These are phyloP conservation scores for Candida bentonensis DNA, from an alignment of 805 yeast species.

Conservation along the genomic window DNA sequence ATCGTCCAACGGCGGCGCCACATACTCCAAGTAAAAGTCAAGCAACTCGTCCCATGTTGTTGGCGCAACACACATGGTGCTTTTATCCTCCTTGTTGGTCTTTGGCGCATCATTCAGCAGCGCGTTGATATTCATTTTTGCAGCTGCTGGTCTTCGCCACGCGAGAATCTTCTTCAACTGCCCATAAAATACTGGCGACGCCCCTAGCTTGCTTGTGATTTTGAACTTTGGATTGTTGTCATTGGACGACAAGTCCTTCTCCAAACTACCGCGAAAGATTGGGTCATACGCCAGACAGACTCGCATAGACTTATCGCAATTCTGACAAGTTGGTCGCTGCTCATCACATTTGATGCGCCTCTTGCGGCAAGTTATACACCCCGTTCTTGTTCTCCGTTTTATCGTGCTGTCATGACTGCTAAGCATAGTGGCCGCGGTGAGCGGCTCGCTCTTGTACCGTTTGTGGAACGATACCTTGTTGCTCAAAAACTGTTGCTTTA, in stretches of 20 bases:
- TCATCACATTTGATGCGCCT: conserved; percentile 68
- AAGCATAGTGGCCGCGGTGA: neutral
- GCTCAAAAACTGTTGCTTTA: no score
- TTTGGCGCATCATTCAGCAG: conserved; percentile 14
- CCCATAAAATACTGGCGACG: neutral
- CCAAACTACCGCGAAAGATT: conserved; percentile 10
- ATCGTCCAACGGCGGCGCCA: conserved; percentile 16
- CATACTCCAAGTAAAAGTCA: conserved; percentile 8
- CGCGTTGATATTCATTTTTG: conserved; percentile 12
- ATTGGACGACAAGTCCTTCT: neutral
- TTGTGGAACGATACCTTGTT: neutral
- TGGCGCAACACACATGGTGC: neutral
- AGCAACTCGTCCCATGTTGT: conserved; percentile 15
- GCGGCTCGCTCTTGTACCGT: neutral
- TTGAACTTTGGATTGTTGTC: neutral
- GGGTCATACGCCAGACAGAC: conserved; percentile 56
- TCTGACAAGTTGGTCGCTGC: conserved; percentile 51
- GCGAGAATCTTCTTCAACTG: neutral
- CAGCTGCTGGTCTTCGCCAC: neutral
- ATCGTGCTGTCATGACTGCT: conserved; percentile 10
- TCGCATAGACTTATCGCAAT: conserved; percentile 52
- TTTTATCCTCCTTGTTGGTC: neutral
- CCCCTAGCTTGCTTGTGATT: neutral
- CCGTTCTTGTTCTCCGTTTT: conserved; percentile 56
- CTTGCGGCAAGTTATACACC: conserved; percentile 61